Evolutionary conservation across 2,329 filamentous ascomycete genomes (phyloP).

Genomic region (Passalora sequoiae): DNA sequence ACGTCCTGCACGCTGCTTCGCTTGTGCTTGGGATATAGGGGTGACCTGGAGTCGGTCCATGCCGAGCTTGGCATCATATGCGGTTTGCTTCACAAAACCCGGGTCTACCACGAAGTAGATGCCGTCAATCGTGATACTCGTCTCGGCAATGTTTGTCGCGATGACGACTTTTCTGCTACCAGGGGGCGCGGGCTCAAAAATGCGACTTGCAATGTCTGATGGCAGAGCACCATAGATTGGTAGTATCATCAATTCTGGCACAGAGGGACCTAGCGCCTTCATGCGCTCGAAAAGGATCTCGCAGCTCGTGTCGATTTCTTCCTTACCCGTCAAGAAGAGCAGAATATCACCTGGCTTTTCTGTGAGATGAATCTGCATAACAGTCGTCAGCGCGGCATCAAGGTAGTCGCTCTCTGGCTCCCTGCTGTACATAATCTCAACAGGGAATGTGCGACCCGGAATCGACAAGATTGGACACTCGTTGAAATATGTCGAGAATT

Average conservation of each 20-base stretch:
- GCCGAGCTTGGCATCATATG: slow-evolving; percentile 91
- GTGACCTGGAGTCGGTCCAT: slow-evolving; percentile 97
- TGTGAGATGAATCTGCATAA: slow-evolving; percentile 96
- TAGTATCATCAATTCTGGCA: slow-evolving; percentile 86
- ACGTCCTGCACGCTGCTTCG: slow-evolving; percentile 86
- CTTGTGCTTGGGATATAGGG: slow-evolving; percentile 93
- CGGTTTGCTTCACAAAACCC: slow-evolving; percentile 96
- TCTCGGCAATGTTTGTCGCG: slow-evolving; percentile 97
- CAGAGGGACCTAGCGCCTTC: slow-evolving; percentile 85
- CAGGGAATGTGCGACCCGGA: slow-evolving; percentile 88
- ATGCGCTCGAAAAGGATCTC: slow-evolving; percentile 92
- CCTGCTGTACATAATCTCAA: slow-evolving; percentile 90
- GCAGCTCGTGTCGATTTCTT: slow-evolving; percentile 93
- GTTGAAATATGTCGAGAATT: slow-evolving; percentile 95
- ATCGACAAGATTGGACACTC: slow-evolving; percentile 95
- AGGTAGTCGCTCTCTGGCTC: slow-evolving; percentile 96
- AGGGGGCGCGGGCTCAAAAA: slow-evolving; percentile 86
- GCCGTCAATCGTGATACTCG: slow-evolving; percentile 93
- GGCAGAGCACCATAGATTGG: slow-evolving; percentile 95
- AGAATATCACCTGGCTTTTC: slow-evolving; percentile 91
- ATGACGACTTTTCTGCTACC: slow-evolving; percentile 92
- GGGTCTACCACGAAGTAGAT: slow-evolving; percentile 98
- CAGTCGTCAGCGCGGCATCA: slow-evolving; percentile 86
- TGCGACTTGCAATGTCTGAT: slow-evolving; percentile 85
- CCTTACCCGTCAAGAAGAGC: slow-evolving; percentile 94